Conservation (phyloP, 495 filamentous ascomycete genomes). For the Patellaria atrata region DNA sequence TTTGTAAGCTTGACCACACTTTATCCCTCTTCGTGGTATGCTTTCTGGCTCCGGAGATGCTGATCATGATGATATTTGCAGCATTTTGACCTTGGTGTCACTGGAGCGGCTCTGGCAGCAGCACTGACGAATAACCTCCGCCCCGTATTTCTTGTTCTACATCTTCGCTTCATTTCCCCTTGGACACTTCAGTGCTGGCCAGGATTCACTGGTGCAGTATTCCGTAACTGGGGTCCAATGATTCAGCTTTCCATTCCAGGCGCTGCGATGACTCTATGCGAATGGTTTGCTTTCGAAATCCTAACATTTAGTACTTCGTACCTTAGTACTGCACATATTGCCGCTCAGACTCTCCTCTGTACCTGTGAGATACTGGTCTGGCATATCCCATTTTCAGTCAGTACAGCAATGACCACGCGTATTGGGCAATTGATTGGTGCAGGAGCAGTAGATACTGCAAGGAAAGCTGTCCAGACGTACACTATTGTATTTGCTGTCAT, state of each 20-base stretch:
- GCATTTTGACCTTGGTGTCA: conserved; percentile 12
- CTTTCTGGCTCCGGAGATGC: no score
- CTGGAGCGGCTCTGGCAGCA: conserved; percentile 17
- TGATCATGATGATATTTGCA: no score
- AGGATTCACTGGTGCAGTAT: conserved; percentile 11
- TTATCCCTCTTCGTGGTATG: not conserved
- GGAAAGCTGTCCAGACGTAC: conserved; percentile 7
- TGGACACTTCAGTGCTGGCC: conserved; percentile 17
- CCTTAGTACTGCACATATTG: conserved; percentile 13
- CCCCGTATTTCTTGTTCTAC: conserved; percentile 13
- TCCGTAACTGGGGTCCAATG: conserved; percentile 21
- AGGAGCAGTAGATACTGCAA: conserved; percentile 4
- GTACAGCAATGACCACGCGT: conserved; percentile 10
- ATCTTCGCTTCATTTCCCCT: conserved; percentile 12
- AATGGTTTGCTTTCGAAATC: conserved; percentile 22
- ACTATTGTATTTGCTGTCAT: conserved; percentile 9
- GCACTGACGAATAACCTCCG: conserved; percentile 14
- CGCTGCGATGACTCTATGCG: conserved; percentile 17
- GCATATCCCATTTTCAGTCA: conserved; percentile 15
- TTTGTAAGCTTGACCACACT: conserved; percentile 5
- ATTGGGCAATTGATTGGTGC: conserved; percentile 13
- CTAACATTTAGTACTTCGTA: conserved; percentile 14
- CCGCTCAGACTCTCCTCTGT: conserved; percentile 17
- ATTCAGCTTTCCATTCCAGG: conserved; percentile 17
- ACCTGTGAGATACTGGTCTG: conserved; percentile 13